Percentiles rank a stretch among this genome's conserved stretches.
Conservation (phyloP, 495 filamentous ascomycete genomes). For the Neurospora africana region DNA sequence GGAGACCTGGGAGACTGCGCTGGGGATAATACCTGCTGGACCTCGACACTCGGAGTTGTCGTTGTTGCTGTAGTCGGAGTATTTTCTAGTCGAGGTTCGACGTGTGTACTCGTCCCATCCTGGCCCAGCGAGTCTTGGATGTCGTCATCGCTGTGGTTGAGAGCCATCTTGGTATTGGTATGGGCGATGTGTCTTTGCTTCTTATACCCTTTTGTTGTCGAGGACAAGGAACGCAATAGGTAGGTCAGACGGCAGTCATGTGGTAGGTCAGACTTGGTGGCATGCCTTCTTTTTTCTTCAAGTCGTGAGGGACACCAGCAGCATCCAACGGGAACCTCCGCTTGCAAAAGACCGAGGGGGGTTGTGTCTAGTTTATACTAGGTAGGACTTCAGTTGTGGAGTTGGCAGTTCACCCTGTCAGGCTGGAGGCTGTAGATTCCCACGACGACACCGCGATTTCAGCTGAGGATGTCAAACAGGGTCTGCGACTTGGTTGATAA, state of each 20-base stretch:
- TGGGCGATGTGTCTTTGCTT: not conserved
- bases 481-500: not conserved
- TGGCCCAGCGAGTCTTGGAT: not conserved
- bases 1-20: not conserved
- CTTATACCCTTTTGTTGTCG: not conserved
- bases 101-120: not conserved
- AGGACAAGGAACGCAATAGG: not conserved
- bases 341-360: not conserved
- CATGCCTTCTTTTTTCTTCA: not conserved
- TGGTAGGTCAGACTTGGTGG: not conserved
- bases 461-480: not conserved
- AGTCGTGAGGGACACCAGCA: not conserved
- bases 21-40: not conserved
- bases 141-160: not conserved
- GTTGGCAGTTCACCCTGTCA: not conserved
- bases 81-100: not conserved
- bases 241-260: not conserved
- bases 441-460: not conserved
- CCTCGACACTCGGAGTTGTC: not conserved
- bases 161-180: not conserved
- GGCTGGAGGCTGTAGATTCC: not conserved
- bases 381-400: not conserved
- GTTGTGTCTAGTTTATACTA: not conserved
- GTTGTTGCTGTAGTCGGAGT: not conserved
- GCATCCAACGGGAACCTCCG: not conserved